phyloP scores from a whole-genome alignment of 192 early-diverging fungal species.

The Coemansia sp. region DNA sequence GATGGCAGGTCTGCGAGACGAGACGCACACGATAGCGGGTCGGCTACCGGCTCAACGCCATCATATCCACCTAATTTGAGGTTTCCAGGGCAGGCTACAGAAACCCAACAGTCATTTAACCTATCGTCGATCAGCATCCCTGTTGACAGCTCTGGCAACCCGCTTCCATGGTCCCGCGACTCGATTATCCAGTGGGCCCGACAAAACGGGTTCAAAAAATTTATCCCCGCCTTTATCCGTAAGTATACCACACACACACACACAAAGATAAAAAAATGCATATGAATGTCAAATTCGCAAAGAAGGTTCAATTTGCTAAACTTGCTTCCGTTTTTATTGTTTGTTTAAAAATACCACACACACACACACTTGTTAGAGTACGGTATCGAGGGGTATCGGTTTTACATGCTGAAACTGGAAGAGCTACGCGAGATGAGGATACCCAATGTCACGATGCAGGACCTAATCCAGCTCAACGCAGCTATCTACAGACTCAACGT shows the following conservation, averaged over 20 bases:
- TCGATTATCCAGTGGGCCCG: conserved; percentile 47
- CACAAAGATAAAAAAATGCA: background rate
- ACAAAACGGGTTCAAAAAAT: conserved; percentile 42
- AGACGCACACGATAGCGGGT: conserved; percentile 9
- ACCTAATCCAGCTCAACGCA: conserved; percentile 50
- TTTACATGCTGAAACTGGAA: conserved; percentile 47
- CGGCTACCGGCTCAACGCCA: conserved; percentile 9
- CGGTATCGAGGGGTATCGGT: conserved; percentile 46
- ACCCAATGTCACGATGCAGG: conserved; percentile 44
- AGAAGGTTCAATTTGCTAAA: background rate
- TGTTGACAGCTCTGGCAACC: conserved; percentile 31
- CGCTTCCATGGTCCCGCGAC: conserved; percentile 48
- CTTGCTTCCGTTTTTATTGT: conserved; percentile 33
- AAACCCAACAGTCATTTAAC: conserved; percentile 12
- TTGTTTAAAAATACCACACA: conserved; percentile 25
- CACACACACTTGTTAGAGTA: conserved; percentile 31
- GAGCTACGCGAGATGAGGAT: conserved; percentile 45
- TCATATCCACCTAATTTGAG: conserved; percentile 7
- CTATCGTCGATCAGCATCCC: conserved; percentile 42
- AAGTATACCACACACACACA: conserved; percentile 15
- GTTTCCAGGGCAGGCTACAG: background rate
- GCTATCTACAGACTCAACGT: conserved; percentile 51
- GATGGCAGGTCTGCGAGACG: conserved; percentile 15
- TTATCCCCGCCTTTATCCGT: conserved; percentile 46
- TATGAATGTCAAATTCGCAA: too few relatives aligned